Percentiles rank a stretch among this genome's conserved stretches.
These are phyloP conservation scores for Draba incana DNA, from an alignment of 345 rosid genomes.

Conservation along the genomic window DNA sequence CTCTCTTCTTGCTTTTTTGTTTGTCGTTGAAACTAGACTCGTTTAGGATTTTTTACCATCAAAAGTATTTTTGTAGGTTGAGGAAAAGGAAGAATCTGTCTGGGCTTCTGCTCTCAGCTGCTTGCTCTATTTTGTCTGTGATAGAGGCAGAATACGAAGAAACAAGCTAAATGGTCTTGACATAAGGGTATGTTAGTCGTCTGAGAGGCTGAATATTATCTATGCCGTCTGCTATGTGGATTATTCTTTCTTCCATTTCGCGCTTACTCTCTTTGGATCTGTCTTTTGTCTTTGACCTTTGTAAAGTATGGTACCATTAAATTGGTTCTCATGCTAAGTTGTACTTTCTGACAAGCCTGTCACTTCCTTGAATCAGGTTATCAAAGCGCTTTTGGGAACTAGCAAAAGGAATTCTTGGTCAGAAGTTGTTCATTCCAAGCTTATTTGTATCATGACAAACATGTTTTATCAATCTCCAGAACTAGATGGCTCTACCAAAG, in stretches of 20 bases:
- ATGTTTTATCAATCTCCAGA: slow-evolving; percentile 85
- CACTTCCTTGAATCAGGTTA: slow-evolving; percentile 59
- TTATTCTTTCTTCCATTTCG: slow-evolving; percentile 11
- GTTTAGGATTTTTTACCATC: slow-evolving; percentile 31
- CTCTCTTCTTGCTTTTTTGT: slow-evolving; percentile 26
- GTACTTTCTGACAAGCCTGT: slow-evolving; percentile 29
- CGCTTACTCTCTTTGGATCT: slow-evolving; percentile 24
- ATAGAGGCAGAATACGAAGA: slow-evolving; percentile 83
- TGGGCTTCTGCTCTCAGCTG: slow-evolving; percentile 99
- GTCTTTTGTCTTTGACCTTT: slow-evolving; percentile 5
- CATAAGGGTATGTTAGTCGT: slow-evolving; percentile 68
- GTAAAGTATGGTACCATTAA: too few relatives aligned
- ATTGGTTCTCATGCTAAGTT: slow-evolving; percentile 25
- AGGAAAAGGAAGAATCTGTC: slow-evolving; percentile 86
- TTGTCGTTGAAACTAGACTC: slow-evolving; percentile 18
- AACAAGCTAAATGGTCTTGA: slow-evolving; percentile 88
- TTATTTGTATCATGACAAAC: slow-evolving; percentile 82
- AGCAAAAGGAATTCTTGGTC: slow-evolving; percentile 95
- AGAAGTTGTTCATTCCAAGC: slow-evolving; percentile 94
- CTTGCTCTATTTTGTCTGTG: slow-evolving; percentile 91
- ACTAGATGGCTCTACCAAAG: slow-evolving; percentile 51
- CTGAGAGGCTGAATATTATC: slow-evolving; percentile 21
- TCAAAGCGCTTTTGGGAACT: slow-evolving; percentile 70
- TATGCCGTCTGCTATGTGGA: slow-evolving; percentile 22
- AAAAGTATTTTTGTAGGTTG: slow-evolving; percentile 55